Conservation (phyloP, 2,329 filamentous ascomycete species). For the Catunica adiposa region DNA sequence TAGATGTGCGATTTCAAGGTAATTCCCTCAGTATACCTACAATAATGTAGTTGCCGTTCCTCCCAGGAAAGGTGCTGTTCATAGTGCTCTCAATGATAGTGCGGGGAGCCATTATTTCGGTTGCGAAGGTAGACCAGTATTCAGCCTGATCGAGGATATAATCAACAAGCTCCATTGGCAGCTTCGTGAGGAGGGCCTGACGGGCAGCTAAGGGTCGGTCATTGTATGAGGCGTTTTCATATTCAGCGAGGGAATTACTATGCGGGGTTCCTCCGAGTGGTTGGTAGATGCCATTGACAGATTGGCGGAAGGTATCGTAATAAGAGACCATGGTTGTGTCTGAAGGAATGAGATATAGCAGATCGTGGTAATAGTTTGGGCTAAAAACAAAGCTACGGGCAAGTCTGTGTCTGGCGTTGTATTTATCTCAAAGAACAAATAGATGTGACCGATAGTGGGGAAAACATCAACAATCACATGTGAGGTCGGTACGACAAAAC, state of each 20-base stretch:
- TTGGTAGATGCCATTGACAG: neutral
- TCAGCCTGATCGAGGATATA: slow-evolving; percentile 41
- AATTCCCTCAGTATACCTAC: slow-evolving; percentile 2
- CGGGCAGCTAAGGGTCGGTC: slow-evolving; percentile 34
- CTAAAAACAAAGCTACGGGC: too few species aligned
- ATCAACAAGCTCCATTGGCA: slow-evolving; percentile 39
- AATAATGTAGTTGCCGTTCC: neutral
- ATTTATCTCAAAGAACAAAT: too few species aligned
- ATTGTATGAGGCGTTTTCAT: slow-evolving; percentile 15
- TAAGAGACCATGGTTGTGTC: too few species aligned
- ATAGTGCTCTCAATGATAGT: neutral
- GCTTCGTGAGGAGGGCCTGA: slow-evolving; percentile 28
- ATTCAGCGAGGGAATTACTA: neutral
- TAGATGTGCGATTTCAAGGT: neutral
- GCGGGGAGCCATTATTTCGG: neutral
- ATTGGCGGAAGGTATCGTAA: neutral
- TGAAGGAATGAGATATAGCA: too few species aligned
- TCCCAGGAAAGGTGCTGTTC: neutral
- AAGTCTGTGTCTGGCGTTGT: too few species aligned
- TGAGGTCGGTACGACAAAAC: too few species aligned
- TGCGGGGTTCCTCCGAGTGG: neutral
- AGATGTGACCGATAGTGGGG: too few species aligned
- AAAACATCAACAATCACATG: too few species aligned
- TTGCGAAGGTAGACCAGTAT: slow-evolving; percentile 40
- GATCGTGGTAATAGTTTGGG: too few species aligned